Base-by-base conservation (phyloP, 257 asterid species). In the Rauvolfia tetraphylla region DNA sequence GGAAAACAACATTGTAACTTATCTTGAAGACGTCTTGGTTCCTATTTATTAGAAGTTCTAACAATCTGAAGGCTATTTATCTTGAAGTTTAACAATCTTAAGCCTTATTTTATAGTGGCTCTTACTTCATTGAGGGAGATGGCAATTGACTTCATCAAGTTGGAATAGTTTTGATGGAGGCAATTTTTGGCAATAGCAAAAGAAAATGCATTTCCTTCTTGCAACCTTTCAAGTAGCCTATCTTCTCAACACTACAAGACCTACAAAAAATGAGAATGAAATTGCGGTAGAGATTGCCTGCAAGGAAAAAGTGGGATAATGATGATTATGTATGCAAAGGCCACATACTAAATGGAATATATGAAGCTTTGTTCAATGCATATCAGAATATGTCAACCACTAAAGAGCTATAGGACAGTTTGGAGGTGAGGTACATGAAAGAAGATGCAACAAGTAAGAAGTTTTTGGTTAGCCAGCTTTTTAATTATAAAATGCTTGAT, bases 351-450 rank as follows among this genome's bases (percentile, higher is more conserved):
- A 77, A 58, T 53, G 57, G 46, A 3, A 68, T 41, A 38, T 14
- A 12, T 11, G 46, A 54, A 51, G 34, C n/a, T 2, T 9, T 69
- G 0, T 69, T 70, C 41, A 51, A 77, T 38, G 58, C 25, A 17
- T 70, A 70, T 1, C 49, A 77, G 0, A 76, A 48, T 34, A 58
- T 76, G 53, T 29, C 18, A 57, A 65, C 39, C 70, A 23, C 39
- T 1, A 56, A 59, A 46, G 22, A 49, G 9, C 42, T 49, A 25
- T 69, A 31, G 59, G 57, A 70, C 2, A 42, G 25, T 8, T 25
- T n/a, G 23, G 39, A 29, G 38, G n/a, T 23, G n/a, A 48, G 14
- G 39, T 42, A 44, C 23, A n/a, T 42, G 74, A 46, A 46, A 46
- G 53, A 46, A 46, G 11, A 46, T 46, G 14, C 13, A 46, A 70